Evolutionary conservation across 805 yeast species (phyloP).

Genomic region (Kazachstania africana): DNA sequence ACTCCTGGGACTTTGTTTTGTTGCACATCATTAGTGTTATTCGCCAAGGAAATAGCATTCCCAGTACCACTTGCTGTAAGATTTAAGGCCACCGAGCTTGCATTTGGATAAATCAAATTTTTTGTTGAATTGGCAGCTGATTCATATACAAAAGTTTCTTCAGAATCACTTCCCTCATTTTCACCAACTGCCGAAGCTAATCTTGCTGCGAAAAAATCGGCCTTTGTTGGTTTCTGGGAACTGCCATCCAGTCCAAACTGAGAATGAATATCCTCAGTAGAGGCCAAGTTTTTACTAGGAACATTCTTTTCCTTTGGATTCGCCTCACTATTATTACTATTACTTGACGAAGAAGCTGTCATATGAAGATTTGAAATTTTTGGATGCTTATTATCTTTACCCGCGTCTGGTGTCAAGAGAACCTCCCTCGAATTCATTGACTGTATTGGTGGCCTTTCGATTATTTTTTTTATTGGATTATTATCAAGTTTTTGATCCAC

Average conservation of each 20-base stretch:
- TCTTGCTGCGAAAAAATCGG: conserved; percentile 90
- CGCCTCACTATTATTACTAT: background rate
- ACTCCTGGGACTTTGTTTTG: conserved; percentile 14
- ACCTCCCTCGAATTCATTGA: conserved; percentile 19
- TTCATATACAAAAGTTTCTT: conserved; percentile 95
- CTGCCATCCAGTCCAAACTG: conserved; percentile 11
- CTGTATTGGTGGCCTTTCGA: conserved; percentile 16
- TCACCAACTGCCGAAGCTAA: conserved; percentile 91
- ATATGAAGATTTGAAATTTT: too few relatives aligned
- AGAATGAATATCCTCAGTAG: conserved; percentile 1
- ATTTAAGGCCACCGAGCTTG: conserved; percentile 14
- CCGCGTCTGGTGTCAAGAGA: conserved; percentile 4
- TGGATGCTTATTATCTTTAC: background rate
- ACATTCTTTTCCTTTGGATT: too few relatives aligned
- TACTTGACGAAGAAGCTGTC: too few relatives aligned
- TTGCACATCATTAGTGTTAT: conserved; percentile 2
- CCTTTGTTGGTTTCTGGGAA: conserved; percentile 41
- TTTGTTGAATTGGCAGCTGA: conserved; percentile 25
- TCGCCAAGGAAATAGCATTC: conserved; percentile 6
- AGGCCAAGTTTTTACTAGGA: background rate
- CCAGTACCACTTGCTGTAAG: conserved; percentile 4
- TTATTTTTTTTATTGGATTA: conserved; percentile 6
- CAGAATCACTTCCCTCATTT: conserved; percentile 75
- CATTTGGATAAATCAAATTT: conserved; percentile 11
- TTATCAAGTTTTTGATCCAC: background rate